Evolutionary conservation across 1,139 yeast species (phyloP).

Genomic region (Geotrichum siamense): DNA sequence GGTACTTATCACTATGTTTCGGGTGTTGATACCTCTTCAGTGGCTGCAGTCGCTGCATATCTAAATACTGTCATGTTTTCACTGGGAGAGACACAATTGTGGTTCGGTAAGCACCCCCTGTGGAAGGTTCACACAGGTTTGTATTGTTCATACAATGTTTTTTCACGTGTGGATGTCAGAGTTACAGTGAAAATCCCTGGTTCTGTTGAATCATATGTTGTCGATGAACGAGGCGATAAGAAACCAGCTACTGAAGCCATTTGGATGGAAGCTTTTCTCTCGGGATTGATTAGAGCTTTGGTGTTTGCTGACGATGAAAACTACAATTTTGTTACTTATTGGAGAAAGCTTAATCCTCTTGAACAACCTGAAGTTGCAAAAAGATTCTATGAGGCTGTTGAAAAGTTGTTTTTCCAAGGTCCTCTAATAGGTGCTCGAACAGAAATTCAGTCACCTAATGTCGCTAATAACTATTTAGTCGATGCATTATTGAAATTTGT

Average conservation of each 20-base stretch:
- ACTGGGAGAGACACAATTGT: constrained; percentile 53
- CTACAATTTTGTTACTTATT: constrained; percentile 55
- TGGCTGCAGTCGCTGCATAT: constrained; percentile 61
- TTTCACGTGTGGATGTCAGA: constrained; percentile 60
- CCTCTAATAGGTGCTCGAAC: constrained; percentile 53
- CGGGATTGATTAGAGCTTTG: constrained; percentile 64
- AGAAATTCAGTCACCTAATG: constrained; percentile 61
- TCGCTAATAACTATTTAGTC: constrained; percentile 64
- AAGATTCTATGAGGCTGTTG: constrained; percentile 53
- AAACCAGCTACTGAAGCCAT: constrained; percentile 35
- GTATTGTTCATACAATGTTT: constrained; percentile 61
- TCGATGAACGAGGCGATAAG: constrained; percentile 48
- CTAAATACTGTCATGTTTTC: constrained; percentile 63
- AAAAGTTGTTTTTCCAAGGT: constrained; percentile 60
- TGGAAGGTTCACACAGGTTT: constrained; percentile 74
- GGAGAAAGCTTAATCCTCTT: constrained; percentile 62
- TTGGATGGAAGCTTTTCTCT: constrained; percentile 80
- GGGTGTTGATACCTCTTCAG: constrained; percentile 55
- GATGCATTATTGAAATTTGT: constrained; percentile 64
- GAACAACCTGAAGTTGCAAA: constrained; percentile 37
- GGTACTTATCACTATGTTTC: constrained; percentile 65
- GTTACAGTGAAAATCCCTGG: constrained; percentile 67
- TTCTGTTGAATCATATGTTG: constrained; percentile 68
- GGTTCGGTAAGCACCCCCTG: constrained; percentile 68
- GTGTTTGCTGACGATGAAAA: constrained; percentile 64